A percentile compares a stretch with the other conserved stretches of the same genome.
These are phyloP conservation scores for Vaccinium macrocarpon DNA, from an alignment of 148 eudicot species.

Conservation along the genomic window DNA sequence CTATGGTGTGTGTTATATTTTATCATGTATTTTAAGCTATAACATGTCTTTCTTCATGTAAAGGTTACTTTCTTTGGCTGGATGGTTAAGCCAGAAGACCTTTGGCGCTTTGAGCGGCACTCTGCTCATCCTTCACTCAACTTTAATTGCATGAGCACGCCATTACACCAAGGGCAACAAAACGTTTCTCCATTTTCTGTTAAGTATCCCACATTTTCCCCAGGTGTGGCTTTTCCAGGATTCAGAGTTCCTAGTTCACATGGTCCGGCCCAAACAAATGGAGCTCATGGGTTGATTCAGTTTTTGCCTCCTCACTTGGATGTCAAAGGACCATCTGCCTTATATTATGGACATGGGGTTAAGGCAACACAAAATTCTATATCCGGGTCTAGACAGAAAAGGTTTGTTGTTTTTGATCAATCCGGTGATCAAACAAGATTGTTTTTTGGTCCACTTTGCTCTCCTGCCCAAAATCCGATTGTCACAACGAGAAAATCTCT, in stretches of 20 bases:
- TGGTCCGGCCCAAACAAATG: constrained; percentile 26
- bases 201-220: constrained; percentile 27
- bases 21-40: neutral
- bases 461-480: constrained; percentile 30
- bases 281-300: constrained; percentile 24
- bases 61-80: constrained; percentile 52
- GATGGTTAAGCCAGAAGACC: constrained; percentile 50
- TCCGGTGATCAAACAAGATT: constrained; percentile 51
- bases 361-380: constrained; percentile 27
- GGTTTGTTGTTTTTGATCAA: constrained; percentile 58
- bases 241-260: constrained; percentile 25
- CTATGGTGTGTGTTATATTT: neutral
- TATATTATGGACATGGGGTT: constrained; percentile 19
- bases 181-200: constrained; percentile 33
- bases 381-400: constrained; percentile 33
- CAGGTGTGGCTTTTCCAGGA: constrained; percentile 34
- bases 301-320: constrained; percentile 23
- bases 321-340: constrained; percentile 22
- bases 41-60: constrained; percentile 8
- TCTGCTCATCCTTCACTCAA: constrained; percentile 38
- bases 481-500: constrained; percentile 16
- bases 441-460: constrained; percentile 35
- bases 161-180: constrained; percentile 32
- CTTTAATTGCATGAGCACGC: constrained; percentile 36
- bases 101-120: constrained; percentile 37